phyloP scores from a whole-genome alignment of 2,329 filamentous ascomycete genomes.

The Biscogniauxia mediterranea region DNA sequence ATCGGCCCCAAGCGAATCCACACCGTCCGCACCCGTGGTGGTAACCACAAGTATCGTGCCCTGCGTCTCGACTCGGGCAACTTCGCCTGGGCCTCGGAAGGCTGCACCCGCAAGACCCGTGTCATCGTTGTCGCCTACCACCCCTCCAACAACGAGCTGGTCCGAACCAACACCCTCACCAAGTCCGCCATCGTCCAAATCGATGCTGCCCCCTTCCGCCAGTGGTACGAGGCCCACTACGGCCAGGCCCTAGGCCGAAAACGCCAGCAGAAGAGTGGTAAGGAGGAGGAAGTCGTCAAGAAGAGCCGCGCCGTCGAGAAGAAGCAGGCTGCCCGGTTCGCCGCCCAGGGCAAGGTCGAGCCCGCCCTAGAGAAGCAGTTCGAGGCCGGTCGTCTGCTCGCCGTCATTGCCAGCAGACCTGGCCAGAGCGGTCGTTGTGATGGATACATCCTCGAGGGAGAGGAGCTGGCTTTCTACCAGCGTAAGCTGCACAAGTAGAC shows the following conservation, averaged over 20 bases:
- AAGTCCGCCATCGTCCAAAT: constrained; percentile 98
- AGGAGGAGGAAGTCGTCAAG: constrained; percentile 70
- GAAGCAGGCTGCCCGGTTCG: constrained; percentile 90
- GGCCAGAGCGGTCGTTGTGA: constrained; percentile 96
- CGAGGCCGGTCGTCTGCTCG: constrained; percentile 96
- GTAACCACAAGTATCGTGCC: constrained; percentile 99
- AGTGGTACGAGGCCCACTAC: constrained; percentile 99
- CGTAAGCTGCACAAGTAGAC: constrained; percentile 97
- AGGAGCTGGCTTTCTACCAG: constrained; percentile 99
- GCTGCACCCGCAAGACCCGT: constrained; percentile 97
- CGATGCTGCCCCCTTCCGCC: constrained; percentile 97
- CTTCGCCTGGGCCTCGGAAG: constrained; percentile 99
- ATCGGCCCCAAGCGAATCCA: constrained; percentile 97
- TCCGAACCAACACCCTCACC: constrained; percentile 99
- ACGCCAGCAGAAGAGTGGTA: constrained; percentile 80
- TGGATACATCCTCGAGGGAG: constrained; percentile 97
- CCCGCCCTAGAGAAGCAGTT: constrained; percentile 93
- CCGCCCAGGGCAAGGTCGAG: constrained; percentile 89
- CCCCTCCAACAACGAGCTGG: constrained; percentile 99
- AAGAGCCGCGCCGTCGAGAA: constrained; percentile 95
- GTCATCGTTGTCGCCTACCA: constrained; percentile 98
- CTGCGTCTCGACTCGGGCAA: constrained; percentile 98
- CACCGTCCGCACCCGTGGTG: constrained; percentile 94
- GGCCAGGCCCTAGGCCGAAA: constrained; percentile 83
- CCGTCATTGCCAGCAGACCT: constrained; percentile 87